phyloP scores from a whole-genome alignment of 805 yeast species.

The Saccharomyces cerevisiae region DNA sequence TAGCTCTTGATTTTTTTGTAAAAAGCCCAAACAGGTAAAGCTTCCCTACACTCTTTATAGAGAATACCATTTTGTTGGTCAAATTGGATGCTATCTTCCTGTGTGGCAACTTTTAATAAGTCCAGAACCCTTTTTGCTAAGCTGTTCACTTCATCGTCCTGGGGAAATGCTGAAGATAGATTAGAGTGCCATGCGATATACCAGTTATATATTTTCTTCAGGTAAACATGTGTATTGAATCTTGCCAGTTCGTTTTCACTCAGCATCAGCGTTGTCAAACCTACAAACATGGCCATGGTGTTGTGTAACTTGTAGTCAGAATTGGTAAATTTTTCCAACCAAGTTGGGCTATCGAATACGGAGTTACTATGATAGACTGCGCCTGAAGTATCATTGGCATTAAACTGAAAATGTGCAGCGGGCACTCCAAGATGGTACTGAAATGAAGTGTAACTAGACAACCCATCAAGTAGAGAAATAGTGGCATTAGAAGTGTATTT shows the following conservation, averaged over 20 bases:
- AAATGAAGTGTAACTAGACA: slow-evolving; percentile 50
- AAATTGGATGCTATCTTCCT: slow-evolving; percentile 32
- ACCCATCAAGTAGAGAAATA: slow-evolving; percentile 39
- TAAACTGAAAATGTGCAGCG: slow-evolving; percentile 43
- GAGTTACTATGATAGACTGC: slow-evolving; percentile 54
- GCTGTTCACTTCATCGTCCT: slow-evolving; percentile 12
- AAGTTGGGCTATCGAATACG: slow-evolving; percentile 47
- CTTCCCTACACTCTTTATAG: slow-evolving; percentile 46
- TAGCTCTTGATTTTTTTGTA: slow-evolving; percentile 52
- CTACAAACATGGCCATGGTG: slow-evolving; percentile 50
- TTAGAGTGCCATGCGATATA: slow-evolving; percentile 24
- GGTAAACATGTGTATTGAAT: slow-evolving; percentile 41
- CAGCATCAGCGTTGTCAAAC: slow-evolving; percentile 45
- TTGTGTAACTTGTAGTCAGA: slow-evolving; percentile 47
- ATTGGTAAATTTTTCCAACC: slow-evolving; percentile 48
- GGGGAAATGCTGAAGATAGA: slow-evolving; percentile 19
- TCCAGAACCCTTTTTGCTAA: slow-evolving; percentile 7
- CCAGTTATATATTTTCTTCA: slow-evolving; percentile 34
- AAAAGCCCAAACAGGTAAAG: slow-evolving; percentile 71
- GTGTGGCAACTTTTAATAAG: slow-evolving; percentile 4
- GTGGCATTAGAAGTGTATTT: slow-evolving; percentile 29
- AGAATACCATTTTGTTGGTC: slow-evolving; percentile 43
- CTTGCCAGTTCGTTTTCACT: slow-evolving; percentile 51
- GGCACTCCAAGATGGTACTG: slow-evolving; percentile 65
- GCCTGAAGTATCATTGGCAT: slow-evolving; percentile 31